Evolutionary conservation across 2,329 filamentous ascomycete genomes (phyloP), one percentile per base, ranked within the genome.

Genomic region (Penicillium sp.): DNA sequence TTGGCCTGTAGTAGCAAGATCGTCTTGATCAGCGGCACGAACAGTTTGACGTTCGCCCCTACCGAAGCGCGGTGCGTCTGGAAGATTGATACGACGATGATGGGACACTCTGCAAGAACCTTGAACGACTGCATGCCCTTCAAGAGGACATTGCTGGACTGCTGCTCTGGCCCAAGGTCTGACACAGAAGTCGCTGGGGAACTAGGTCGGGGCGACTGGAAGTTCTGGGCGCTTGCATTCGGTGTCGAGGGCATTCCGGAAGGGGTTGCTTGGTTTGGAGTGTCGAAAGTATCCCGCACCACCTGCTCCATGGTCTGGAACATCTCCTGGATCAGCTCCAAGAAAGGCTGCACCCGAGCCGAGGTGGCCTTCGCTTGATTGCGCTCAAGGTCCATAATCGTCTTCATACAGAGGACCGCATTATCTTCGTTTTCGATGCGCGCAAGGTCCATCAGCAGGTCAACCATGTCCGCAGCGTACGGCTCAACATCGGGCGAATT

Each of bases 81-180:
- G 68, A 98, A 97, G 57, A 98, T 89, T 3, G 92, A 97, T 1
- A 98, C 93, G 3, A 99, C 93, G 35, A 98, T 97, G 45, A 99
- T 99, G 0, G 93, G 93, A 61, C 93, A 98, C 69, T 99, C 93
- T 1, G 92, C 90, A 4, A 98, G 81, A 23, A 98, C 92, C 70
- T 97, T 98, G 80, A 99, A 98, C 1, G 93, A 98, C 67, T 95
- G 89, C 89, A 96, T 96, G 27, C 93, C 93, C 71, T 89, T 95
- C 47, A 91, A 76, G 29, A 98, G 72, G 42, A 89, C 87, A 50
- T 91, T 84, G 47, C 82, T 83, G 61, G 90, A 86, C 65, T 92
- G 89, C 62, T 89, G 86, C 61, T 96, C 91, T 12, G 84, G 81
- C 5, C 84, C 89, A 44, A 95, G 80, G 55, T 97, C 93, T 15